Base-by-base conservation (phyloP, 805 yeast genomes). In the Clavispora santaluciae region DNA sequence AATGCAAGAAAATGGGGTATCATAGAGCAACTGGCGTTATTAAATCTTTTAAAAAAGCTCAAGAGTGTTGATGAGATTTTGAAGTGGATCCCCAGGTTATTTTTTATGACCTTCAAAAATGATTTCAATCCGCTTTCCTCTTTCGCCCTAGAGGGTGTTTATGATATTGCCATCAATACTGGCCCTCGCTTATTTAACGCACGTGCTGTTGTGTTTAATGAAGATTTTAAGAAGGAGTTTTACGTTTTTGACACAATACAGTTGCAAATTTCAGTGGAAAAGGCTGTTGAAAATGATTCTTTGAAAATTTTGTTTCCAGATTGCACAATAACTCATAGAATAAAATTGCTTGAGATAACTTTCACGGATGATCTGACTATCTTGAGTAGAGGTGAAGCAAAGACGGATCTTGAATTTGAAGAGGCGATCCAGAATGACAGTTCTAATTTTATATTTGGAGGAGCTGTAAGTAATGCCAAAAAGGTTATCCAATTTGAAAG, bases 1-100 rank as follows among this genome's bases (percentile, higher is more conserved):
- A 38, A 36, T 1, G 10, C 30, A 3, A n/a, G 69, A 30, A 47
- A 54, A 4, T 77, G 82, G 81, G 43, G 28, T 5, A 26, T 42
- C 6, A 46, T 76, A 2, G 53, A 64, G 5, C 53, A 57, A 0
- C 26, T 55, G 3, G 54, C 75, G 4, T 49, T 72, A 6, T 48
- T 55, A 26, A 49, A 56, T 15, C 13, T 15, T 3, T 23, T 20
- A 5, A 18, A n/a, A 10, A 24, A 25, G 23, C 16, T 36, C 6
- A 24, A 13, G 12, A 25, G 26, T 6, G 3, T 23, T n/a, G 24
- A 26, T n/a, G 20, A 6, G 5, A 7, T 25, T 12, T 36, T 36
- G 13, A 24, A 11, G 11, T 13, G 22, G 13, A 6, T 36, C n/a
- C 17, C 38, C 4, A n/a, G 24, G 16, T 12, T 36, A 9, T 24